These are phyloP conservation scores for Penicillium canescens DNA, from an alignment of 495 filamentous ascomycete species.

Conservation along the genomic window DNA sequence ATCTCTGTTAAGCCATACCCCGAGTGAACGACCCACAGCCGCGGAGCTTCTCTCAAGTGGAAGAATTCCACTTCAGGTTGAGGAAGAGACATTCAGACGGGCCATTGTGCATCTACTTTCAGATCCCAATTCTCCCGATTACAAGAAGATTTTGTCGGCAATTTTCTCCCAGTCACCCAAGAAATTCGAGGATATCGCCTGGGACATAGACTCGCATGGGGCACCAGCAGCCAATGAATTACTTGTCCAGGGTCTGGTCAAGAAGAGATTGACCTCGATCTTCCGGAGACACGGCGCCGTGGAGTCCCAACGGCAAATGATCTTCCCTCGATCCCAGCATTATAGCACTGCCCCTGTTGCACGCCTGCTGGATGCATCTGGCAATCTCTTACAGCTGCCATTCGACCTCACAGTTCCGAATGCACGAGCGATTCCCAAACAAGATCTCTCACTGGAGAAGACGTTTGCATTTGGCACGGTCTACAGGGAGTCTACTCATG, in stretches of 20 bases:
- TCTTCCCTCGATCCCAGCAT: conserved; percentile 80
- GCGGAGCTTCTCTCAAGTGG: conserved; percentile 83
- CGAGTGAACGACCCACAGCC: conserved; percentile 81
- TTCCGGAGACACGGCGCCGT: conserved; percentile 94
- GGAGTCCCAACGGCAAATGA: conserved; percentile 67
- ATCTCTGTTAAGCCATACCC: conserved; percentile 77
- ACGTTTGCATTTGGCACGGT: conserved; percentile 89
- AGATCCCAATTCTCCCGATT: conserved; percentile 82
- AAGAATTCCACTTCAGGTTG: conserved; percentile 84
- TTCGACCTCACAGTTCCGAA: conserved; percentile 90
- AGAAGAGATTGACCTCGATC: conserved; percentile 71
- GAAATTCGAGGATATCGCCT: conserved; percentile 81
- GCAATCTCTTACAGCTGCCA: conserved; percentile 84
- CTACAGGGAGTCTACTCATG: conserved; percentile 76
- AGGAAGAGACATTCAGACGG: conserved; percentile 84
- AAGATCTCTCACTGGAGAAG: conserved; percentile 65
- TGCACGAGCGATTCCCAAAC: conserved; percentile 78
- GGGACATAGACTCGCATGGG: conserved; percentile 69
- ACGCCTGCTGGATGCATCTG: conserved; percentile 76
- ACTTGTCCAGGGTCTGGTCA: conserved; percentile 71
- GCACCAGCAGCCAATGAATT: conserved; percentile 61
- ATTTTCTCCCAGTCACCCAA: conserved; percentile 75
- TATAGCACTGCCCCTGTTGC: conserved; percentile 69
- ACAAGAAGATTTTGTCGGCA: conserved; percentile 80
- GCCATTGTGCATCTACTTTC: conserved; percentile 74